Conservation (phyloP, 352 stramenopile genomes). For the Albugo candida region DNA sequence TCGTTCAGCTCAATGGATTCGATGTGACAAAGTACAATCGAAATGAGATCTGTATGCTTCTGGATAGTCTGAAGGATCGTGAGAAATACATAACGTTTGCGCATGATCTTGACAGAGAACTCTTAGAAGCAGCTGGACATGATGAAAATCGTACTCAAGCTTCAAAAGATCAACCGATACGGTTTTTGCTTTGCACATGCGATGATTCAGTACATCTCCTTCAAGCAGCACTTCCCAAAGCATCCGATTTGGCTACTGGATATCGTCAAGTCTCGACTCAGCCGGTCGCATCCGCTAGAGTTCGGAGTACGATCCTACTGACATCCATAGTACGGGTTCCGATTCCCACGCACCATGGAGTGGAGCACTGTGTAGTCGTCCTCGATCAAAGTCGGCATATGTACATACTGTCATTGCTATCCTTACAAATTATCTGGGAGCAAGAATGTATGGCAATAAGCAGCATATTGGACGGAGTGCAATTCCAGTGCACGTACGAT, state of each 20-base stretch:
- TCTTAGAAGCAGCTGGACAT: no score
- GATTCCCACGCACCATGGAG: slow-evolving; percentile 13
- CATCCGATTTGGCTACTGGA: slow-evolving; percentile 33
- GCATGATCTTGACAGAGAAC: slow-evolving; percentile 11
- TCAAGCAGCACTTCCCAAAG: slow-evolving; percentile 22
- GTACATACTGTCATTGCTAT: slow-evolving; percentile 42
- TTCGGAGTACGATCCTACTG: slow-evolving; percentile 19
- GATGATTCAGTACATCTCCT: slow-evolving; percentile 34
- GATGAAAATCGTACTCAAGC: no score
- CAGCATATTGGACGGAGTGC: slow-evolving; percentile 24
- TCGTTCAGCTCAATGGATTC: slow-evolving; percentile 35
- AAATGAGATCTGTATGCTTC: slow-evolving; percentile 19
- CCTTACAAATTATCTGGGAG: slow-evolving; percentile 29
- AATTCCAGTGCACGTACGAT: slow-evolving; percentile 21
- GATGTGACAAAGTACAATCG: slow-evolving; percentile 20
- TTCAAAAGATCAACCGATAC: slow-evolving; percentile 12
- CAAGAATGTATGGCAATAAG: slow-evolving; percentile 15
- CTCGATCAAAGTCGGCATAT: slow-evolving; percentile 44
- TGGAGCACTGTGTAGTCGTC: slow-evolving; percentile 43
- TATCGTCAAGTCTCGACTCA: slow-evolving; percentile 23
- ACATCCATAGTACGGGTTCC: slow-evolving; percentile 35
- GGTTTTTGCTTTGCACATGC: slow-evolving; percentile 38
- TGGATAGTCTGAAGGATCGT: slow-evolving; percentile 26
- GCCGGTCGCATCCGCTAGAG: slow-evolving; percentile 27
- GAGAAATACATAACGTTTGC: slow-evolving; percentile 37